phyloP scores from a whole-genome alignment of 306 rosid genomes.

The Quillaja saponaria region DNA sequence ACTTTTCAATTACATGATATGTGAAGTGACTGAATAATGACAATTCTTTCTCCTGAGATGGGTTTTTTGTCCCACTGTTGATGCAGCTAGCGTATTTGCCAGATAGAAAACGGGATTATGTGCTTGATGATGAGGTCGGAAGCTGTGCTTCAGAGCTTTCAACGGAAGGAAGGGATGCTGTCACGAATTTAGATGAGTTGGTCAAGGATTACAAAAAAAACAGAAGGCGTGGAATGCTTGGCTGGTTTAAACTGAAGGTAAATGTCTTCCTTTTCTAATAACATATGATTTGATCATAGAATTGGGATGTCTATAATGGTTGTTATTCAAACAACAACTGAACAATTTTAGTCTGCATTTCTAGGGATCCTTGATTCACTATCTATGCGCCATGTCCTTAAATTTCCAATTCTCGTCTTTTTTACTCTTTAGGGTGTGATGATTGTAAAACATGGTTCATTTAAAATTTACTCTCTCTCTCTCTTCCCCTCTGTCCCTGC shows the following conservation, averaged over 20 bases:
- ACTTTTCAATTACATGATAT: constrained; percentile 15
- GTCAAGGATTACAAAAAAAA: constrained; percentile 66
- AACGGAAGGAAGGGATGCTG: constrained; percentile 57
- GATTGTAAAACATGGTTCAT: too few relatives aligned
- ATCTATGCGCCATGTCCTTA: too few relatives aligned
- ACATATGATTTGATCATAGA: too few relatives aligned
- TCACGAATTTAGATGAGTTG: constrained; percentile 64
- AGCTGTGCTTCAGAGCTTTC: constrained; percentile 66
- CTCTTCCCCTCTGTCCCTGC: too few relatives aligned
- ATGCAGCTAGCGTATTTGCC: constrained; percentile 87
- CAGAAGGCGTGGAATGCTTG: constrained; percentile 76
- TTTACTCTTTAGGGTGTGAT: too few relatives aligned
- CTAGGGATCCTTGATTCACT: too few relatives aligned
- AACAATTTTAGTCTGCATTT: too few relatives aligned
- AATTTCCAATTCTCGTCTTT: too few relatives aligned
- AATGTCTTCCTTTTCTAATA: constrained; percentile 19
- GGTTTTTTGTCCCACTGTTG: constrained; percentile 25
- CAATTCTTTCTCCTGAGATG: background rate
- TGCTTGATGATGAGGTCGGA: constrained; percentile 63
- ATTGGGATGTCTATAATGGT: too few relatives aligned
- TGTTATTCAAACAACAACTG: too few relatives aligned
- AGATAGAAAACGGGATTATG: constrained; percentile 67
- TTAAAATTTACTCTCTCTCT: too few relatives aligned
- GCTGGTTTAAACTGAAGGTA: constrained; percentile 82
- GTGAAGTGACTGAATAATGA: constrained; percentile 9